Evolutionary conservation across 345 rosid genomes (phyloP).

Genomic region (Dipteronia sinensis): DNA sequence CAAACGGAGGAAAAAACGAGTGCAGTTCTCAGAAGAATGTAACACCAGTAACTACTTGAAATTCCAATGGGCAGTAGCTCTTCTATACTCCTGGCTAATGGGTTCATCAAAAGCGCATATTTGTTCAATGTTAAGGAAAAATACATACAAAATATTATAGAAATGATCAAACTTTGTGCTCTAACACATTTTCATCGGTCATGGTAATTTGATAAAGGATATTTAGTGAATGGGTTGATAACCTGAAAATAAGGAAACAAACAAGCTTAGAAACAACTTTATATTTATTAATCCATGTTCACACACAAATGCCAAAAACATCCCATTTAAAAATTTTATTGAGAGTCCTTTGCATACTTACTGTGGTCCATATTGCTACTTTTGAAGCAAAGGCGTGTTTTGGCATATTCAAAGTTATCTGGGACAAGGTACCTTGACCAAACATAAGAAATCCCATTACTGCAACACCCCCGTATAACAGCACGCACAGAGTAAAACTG

Average conservation of each 20-base stretch:
- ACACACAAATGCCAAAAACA: neutral
- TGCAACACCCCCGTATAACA: slow-evolving; percentile 77
- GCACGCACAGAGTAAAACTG: slow-evolving; percentile 70
- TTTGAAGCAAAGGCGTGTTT: slow-evolving; percentile 50
- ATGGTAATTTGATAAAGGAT: slow-evolving; percentile 44
- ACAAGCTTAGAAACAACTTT: slow-evolving; percentile 24
- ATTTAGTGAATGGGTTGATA: slow-evolving; percentile 89
- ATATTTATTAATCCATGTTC: neutral
- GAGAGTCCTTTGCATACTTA: slow-evolving; percentile 35
- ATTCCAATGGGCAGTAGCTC: slow-evolving; percentile 70
- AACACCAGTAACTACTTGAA: slow-evolving; percentile 57
- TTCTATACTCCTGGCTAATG: slow-evolving; percentile 87
- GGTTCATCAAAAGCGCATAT: slow-evolving; percentile 81
- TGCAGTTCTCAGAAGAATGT: slow-evolving; percentile 62
- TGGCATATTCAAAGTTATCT: slow-evolving; percentile 90
- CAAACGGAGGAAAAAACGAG: slow-evolving; percentile 81
- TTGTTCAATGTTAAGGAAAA: slow-evolving; percentile 43
- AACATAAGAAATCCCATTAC: slow-evolving; percentile 84
- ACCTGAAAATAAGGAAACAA: slow-evolving; percentile 51
- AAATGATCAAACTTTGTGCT: neutral
- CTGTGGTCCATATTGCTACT: slow-evolving; percentile 87
- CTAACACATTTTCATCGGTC: neutral
- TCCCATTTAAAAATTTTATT: neutral
- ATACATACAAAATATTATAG: neutral
- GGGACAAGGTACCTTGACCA: slow-evolving; percentile 84